Evolutionary conservation across 768 basidiomycete genomes (phyloP), one percentile per base, ranked within the genome.

Genomic region (Agrocybe chaxingu): DNA sequence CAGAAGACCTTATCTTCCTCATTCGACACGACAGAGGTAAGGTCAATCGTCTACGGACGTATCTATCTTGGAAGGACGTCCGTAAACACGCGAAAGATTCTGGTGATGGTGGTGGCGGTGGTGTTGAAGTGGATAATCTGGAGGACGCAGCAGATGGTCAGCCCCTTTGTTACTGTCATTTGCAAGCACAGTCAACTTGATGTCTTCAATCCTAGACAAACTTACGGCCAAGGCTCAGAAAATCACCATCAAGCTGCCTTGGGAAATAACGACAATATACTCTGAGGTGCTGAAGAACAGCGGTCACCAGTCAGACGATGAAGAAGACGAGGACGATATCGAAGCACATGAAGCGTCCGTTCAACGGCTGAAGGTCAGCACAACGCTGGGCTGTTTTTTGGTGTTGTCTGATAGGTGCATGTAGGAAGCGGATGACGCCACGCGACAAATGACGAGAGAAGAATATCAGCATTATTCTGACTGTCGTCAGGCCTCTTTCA

Each of bases 391-490:
- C 10, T 7, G 9, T 43, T 13, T 41, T 24, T 2, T 31, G 45
- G 4, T 32, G n/a, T 24, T 4, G 3, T 36, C 30, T 44, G 9
- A 61, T 9, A 16, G 24, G 7, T 12, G 38, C 7, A 32, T 45
- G 7, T 55, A 92, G 86, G 94, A 97, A 78, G 92, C 93, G 2
- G 95, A 98, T 68, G 92, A 94, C 55, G 87, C 92, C 8, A 98
- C 95, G 1, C 80, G 91, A 40, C 84, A 92, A 69, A 98, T 98
- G 95, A 95, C 93, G 7, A 80, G 90, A 59, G 95, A 98, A 65
- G 92, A 98, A 61, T 98, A 98, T 65, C 89, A 95, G 52, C 93
- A 94, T 63, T 97, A 97, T 64, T 94, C 94, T 3, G 93, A 96
- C 65, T 97, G 94, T 70, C 81, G 95, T 51, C 95, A 97, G 66